Percentiles rank a stretch among this genome's conserved stretches.
Conservation (phyloP, 192 early-diverging fungal species). For the Umbelopsis sp. region DNA sequence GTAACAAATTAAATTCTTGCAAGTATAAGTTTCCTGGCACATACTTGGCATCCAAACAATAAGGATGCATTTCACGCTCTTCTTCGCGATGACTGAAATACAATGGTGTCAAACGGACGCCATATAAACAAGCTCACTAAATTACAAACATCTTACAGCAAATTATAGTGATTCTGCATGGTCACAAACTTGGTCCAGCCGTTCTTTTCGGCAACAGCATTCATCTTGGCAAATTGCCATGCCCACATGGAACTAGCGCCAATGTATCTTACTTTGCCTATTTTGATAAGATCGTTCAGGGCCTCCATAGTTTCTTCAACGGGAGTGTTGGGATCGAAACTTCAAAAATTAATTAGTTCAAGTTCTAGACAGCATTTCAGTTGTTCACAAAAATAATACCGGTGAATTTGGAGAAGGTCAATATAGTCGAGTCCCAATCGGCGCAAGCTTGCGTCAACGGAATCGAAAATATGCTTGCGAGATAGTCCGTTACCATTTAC, state of each 20-base stretch:
- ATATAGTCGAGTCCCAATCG: constrained; percentile 71
- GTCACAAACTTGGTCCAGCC: constrained; percentile 36
- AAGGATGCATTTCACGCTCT: constrained; percentile 43
- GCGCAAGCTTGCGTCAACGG: constrained; percentile 66
- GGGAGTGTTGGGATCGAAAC: constrained; percentile 42
- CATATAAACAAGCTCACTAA: no score
- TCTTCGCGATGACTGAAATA: constrained; percentile 37
- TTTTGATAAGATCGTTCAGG: constrained; percentile 62
- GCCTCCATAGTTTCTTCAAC: constrained; percentile 73
- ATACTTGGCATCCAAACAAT: constrained; percentile 30
- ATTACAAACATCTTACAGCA: constrained; percentile 10
- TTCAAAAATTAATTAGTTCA: not conserved
- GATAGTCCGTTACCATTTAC: constrained; percentile 76
- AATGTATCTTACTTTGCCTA: constrained; percentile 61
- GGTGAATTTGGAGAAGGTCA: constrained; percentile 75
- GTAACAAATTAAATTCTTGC: not conserved
- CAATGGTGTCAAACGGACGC: not conserved
- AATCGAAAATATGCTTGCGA: constrained; percentile 83
- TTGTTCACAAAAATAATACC: constrained; percentile 46
- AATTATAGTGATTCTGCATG: constrained; percentile 43
- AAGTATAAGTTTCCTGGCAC: not conserved
- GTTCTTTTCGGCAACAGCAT: constrained; percentile 38
- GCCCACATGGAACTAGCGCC: constrained; percentile 40
- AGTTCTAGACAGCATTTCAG: not conserved
- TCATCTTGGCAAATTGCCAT: constrained; percentile 41